Conservation (phyloP, 2,329 filamentous ascomycete genomes). For the Ophiostoma ips region DNA sequence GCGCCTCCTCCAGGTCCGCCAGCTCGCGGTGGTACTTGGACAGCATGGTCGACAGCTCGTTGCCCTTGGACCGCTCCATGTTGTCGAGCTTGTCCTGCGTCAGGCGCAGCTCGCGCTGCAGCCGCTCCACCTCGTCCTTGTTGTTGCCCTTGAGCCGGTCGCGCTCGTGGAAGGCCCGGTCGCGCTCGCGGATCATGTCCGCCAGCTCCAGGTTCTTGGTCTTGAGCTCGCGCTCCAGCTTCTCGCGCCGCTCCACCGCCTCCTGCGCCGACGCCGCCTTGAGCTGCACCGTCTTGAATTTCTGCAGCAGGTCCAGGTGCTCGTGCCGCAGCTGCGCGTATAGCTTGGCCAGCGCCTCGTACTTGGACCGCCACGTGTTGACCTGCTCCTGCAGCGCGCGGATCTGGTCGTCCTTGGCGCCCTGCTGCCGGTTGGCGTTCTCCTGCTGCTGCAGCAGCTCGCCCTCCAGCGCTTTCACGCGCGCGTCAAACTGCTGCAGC, state of each 20-base stretch:
- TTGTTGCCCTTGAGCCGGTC: constrained; percentile 75
- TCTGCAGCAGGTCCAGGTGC: constrained; percentile 86
- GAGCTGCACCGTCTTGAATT: constrained; percentile 89
- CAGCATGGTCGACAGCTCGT: constrained; percentile 86
- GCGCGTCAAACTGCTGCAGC: constrained; percentile 90
- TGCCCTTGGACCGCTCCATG: constrained; percentile 82
- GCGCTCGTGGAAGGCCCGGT: constrained; percentile 84
- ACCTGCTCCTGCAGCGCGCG: constrained; percentile 87
- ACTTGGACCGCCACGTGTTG: constrained; percentile 95
- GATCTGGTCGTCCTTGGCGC: constrained; percentile 90
- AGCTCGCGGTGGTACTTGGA: constrained; percentile 96
- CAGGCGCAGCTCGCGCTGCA: constrained; percentile 85
- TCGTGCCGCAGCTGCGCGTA: constrained; percentile 94
- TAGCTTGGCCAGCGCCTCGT: constrained; percentile 88
- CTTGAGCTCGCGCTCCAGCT: constrained; percentile 93
- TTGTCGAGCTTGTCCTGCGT: constrained; percentile 87
- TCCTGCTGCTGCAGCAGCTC: constrained; percentile 71
- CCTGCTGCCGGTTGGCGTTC: constrained; percentile 72
- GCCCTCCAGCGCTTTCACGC: constrained; percentile 82
- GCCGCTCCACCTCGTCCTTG: constrained; percentile 86
- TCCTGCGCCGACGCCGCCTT: constrained; percentile 96
- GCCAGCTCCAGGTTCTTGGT: constrained; percentile 98
- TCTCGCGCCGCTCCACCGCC: constrained; percentile 87
- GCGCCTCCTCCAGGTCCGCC: constrained; percentile 85
- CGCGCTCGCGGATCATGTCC: constrained; percentile 95